A percentile compares a stretch with the other conserved stretches of the same genome.
These are phyloP conservation scores for Candida insectorum DNA, from an alignment of 805 yeast genomes.

Conservation along the genomic window DNA sequence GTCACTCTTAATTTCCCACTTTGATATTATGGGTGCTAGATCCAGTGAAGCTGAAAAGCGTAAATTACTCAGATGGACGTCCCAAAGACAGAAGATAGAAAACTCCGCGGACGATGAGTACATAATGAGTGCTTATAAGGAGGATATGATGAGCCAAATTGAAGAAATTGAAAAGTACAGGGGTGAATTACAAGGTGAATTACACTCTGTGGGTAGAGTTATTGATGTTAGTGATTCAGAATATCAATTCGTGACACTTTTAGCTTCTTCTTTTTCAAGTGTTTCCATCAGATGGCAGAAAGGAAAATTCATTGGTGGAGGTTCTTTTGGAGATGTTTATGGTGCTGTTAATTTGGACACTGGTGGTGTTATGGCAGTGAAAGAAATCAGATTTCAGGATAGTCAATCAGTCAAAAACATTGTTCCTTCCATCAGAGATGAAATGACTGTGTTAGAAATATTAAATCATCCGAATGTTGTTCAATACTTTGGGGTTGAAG, in stretches of 20 bases:
- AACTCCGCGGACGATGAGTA: slow-evolving; percentile 38
- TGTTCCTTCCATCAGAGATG: slow-evolving; percentile 88
- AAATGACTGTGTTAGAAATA: slow-evolving; percentile 94
- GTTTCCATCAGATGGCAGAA: slow-evolving; percentile 97
- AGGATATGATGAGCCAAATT: slow-evolving; percentile 66
- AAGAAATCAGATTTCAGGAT: slow-evolving; percentile 89
- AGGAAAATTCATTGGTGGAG: slow-evolving; percentile 90
- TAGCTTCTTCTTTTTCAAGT: slow-evolving; percentile 86
- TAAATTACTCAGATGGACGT: slow-evolving; percentile 52
- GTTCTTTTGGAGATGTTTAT: slow-evolving; percentile 91
- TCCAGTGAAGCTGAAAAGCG: slow-evolving; percentile 66
- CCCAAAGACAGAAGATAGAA: slow-evolving; percentile 51
- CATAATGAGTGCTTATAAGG: slow-evolving; percentile 50
- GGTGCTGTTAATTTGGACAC: slow-evolving; percentile 91
- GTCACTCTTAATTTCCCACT: slow-evolving; percentile 89
- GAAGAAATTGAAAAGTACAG: slow-evolving; percentile 58
- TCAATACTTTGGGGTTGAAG: slow-evolving; percentile 95
- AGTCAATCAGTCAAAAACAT: slow-evolving; percentile 78
- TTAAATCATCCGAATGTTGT: slow-evolving; percentile 94
- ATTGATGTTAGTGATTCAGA: slow-evolving; percentile 84
- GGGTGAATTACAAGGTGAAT: slow-evolving; percentile 37
- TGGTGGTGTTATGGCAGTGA: slow-evolving; percentile 95
- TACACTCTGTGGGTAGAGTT: slow-evolving; percentile 72
- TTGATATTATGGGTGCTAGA: slow-evolving; percentile 97
- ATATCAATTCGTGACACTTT: slow-evolving; percentile 77